Base-by-base conservation (phyloP, 2,329 filamentous ascomycete genomes). In the Nigrospora oryzae region DNA sequence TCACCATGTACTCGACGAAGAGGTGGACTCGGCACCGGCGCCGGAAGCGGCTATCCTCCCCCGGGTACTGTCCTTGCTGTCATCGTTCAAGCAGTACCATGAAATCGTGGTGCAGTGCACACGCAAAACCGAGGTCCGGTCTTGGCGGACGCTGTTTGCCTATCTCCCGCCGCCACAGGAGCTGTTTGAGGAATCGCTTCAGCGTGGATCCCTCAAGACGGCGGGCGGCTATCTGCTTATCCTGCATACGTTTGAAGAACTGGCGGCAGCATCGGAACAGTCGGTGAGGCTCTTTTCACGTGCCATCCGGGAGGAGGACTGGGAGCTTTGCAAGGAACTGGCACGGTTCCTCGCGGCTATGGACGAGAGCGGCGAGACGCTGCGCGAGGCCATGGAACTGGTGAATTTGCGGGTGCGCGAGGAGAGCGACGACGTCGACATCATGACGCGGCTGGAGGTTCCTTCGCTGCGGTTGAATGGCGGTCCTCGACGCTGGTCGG, bases 101-200 rank as follows among this genome's bases (percentile, higher is more conserved):
- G 91, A 97, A 56, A 93, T 97, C 46, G 84, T 98, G 19, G 85
- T 98, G 16, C 93, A 95, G 65, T 98, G 93, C 66, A 96, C 93
- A 2, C 84, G 93, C 44, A 98, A 98, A 66, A 98, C 93, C 0
- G 93, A 98, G 60, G 82, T 95, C 8, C 82, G 91, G 35, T 95
- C 89, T 45, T 98, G 93, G 93, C 83, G 86, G 48, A 96, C 93
- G 1, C 73, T 98, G 1, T 98, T 98, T 63, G 81, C 83, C 5
- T 89, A 96, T 56, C 74, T 98, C 1, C 93, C 93, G 1, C 88
- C 91, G 1, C 88, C 91, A 4, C 84, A 89, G 56, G 86, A 93
- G 53, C 75, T 98, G 0, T 98, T 98, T 55, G 91, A 98, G 62
- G 88, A 95, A 62, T 91, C 89, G 5, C 69, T 98, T 11, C 81